phyloP scores from a whole-genome alignment of 1,284 basidiomycete species.

The Trichosporon sp. region DNA sequence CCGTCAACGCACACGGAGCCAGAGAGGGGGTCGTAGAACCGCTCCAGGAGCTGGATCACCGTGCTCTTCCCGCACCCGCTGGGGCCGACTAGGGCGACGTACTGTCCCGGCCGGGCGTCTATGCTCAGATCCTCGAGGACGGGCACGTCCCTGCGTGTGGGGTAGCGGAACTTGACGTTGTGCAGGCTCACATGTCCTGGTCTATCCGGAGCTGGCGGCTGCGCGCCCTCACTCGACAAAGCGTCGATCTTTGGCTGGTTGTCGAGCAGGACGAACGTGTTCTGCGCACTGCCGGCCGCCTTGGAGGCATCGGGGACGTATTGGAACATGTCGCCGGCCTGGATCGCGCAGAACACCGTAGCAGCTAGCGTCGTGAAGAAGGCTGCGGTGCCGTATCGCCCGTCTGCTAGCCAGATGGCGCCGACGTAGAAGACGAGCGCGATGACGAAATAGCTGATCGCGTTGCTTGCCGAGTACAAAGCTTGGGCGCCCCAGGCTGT shows the following conservation, averaged over 20 bases:
- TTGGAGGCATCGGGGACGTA: slow-evolving; percentile 91
- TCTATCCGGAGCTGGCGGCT: slow-evolving; percentile 48
- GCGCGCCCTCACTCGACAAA: slow-evolving; percentile 65
- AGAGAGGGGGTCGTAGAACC: slow-evolving; percentile 53
- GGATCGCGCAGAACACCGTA: slow-evolving; percentile 33
- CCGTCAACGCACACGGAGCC: slow-evolving; percentile 61
- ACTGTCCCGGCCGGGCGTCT: slow-evolving; percentile 79
- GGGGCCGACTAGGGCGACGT: slow-evolving; percentile 80
- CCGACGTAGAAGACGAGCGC: slow-evolving; percentile 59
- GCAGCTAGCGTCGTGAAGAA: slow-evolving; percentile 82
- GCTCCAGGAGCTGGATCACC: slow-evolving; percentile 53
- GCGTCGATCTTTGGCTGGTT: slow-evolving; percentile 69
- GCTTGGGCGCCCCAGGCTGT: slow-evolving; percentile 66
- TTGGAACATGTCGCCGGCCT: slow-evolving; percentile 62
- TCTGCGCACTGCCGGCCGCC: slow-evolving; percentile 69
- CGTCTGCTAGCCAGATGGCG: slow-evolving; percentile 53
- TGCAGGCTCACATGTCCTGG: slow-evolving; percentile 70
- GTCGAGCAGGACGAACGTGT: slow-evolving; percentile 74
- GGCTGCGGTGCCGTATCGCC: slow-evolving; percentile 55
- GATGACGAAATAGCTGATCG: slow-evolving; percentile 75
- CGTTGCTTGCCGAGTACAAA: slow-evolving; percentile 73
- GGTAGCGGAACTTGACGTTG: slow-evolving; percentile 87
- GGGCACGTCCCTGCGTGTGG: slow-evolving; percentile 79
- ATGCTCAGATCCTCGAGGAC: slow-evolving; percentile 75
- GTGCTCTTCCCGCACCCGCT: slow-evolving; percentile 62